These are phyloP conservation scores for Aureobasidium vineae DNA, from an alignment of 2,329 filamentous ascomycete species.

Conservation along the genomic window DNA sequence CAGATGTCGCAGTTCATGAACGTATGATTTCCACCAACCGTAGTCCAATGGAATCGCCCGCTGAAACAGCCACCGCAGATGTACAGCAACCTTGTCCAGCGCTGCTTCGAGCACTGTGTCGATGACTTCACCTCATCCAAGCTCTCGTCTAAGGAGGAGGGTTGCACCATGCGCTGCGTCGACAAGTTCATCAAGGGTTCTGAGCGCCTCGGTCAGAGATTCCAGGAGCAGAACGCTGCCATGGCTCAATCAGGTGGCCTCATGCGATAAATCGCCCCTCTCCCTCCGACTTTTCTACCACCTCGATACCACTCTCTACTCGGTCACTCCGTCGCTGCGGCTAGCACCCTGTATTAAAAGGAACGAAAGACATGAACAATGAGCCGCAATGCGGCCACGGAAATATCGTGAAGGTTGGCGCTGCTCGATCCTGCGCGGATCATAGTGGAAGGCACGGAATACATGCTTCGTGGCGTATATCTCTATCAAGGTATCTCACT, in stretches of 20 bases:
- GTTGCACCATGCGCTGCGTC: constrained; percentile 91
- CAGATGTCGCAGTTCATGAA: constrained; percentile 99
- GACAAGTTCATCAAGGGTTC: constrained; percentile 94
- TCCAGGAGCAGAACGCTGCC: constrained; percentile 70
- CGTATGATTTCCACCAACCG: constrained; percentile 56
- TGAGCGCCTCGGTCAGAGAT: constrained; percentile 86
- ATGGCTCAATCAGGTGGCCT: constrained; percentile 61
- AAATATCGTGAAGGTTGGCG: not conserved
- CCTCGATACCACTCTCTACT: not conserved
- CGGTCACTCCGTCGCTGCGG: not conserved
- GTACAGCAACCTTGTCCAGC: constrained; percentile 72
- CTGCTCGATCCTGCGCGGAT: not conserved
- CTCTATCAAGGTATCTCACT: not conserved
- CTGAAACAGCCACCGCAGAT: constrained; percentile 48
- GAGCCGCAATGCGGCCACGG: not conserved
- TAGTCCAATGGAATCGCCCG: not conserved
- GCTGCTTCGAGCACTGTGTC: constrained; percentile 96
- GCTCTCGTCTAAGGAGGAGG: constrained; percentile 79
- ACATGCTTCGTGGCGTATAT: not conserved
- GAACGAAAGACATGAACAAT: constrained; percentile 20
- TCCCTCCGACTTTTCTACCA: not conserved
- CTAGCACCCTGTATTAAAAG: constrained; percentile 8
- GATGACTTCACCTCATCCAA: constrained; percentile 99
- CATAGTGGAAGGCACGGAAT: not conserved
- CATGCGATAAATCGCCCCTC: constrained; percentile 27